Evolutionary conservation across 78 protist species (phyloP).

Genomic region (Speleostelium caveatum): DNA sequence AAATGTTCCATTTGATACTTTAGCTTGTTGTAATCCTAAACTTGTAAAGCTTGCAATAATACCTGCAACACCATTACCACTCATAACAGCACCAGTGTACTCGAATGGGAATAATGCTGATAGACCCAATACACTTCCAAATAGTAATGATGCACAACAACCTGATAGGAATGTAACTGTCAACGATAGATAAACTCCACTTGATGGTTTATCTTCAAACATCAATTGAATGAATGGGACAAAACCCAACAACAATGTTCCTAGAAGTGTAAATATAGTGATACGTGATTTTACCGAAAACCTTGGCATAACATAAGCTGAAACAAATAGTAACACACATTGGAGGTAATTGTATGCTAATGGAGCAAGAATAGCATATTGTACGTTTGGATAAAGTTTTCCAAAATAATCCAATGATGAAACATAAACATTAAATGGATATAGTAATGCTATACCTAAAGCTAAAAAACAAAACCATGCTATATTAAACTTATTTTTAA

Average conservation of each 20-base stretch:
- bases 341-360: slow-evolving; percentile 74
- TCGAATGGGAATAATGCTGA: slow-evolving; percentile 62
- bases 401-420: slow-evolving; percentile 54
- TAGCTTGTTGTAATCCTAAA: no score
- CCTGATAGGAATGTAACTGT: slow-evolving; percentile 53
- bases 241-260: slow-evolving; percentile 20
- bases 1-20: no score
- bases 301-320: slow-evolving; percentile 34
- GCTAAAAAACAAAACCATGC: slow-evolving; percentile 68
- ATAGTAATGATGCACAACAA: slow-evolving; percentile 37
- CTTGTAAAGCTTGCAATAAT: no score
- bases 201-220: background rate
- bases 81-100: slow-evolving; percentile 80
- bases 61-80: slow-evolving; percentile 83
- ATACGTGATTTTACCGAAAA: slow-evolving; percentile 57
- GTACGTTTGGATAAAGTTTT: slow-evolving; percentile 20
- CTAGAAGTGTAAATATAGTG: slow-evolving; percentile 13
- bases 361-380: slow-evolving; percentile 59
- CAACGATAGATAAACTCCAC: background rate
- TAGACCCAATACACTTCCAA: slow-evolving; percentile 77
- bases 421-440: slow-evolving; percentile 77
- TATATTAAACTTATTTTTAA: slow-evolving; percentile 20
- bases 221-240: slow-evolving; percentile 72
- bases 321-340: slow-evolving; percentile 65
- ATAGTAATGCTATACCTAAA: slow-evolving; percentile 68